Evolutionary conservation across 2,329 filamentous ascomycete genomes (phyloP).

Genomic region (Monilinia vaccinii-corymbosi): DNA sequence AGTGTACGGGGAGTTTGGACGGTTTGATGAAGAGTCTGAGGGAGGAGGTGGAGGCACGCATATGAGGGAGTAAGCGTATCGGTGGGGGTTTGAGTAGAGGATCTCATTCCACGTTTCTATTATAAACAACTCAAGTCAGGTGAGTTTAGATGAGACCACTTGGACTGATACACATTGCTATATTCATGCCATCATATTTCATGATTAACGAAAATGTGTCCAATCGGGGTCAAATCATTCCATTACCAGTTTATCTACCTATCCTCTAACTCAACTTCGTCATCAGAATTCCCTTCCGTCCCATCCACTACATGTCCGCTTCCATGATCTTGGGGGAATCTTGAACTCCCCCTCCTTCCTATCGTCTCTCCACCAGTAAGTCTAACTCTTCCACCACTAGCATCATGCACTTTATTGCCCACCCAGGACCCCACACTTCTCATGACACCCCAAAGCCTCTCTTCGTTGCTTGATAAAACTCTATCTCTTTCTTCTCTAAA

Average conservation of each 20-base stretch:
- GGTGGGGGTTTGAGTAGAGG: no score
- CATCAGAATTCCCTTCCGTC: slow-evolving; percentile 40
- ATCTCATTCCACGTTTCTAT: no score
- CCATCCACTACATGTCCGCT: slow-evolving; percentile 39
- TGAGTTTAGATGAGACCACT: no score
- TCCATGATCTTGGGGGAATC: slow-evolving; percentile 11
- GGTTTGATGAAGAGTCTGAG: slow-evolving; percentile 36
- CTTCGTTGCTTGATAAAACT: slow-evolving; percentile 46
- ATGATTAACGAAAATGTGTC: no score
- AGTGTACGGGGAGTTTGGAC: slow-evolving; percentile 35
- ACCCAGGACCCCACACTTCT: slow-evolving; percentile 48
- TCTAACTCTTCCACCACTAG: slow-evolving; percentile 48
- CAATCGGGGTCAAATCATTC: not conserved
- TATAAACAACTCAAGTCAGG: no score
- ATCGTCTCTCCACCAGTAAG: slow-evolving; percentile 31
- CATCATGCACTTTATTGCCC: slow-evolving; percentile 42
- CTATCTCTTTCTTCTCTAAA: slow-evolving; percentile 43
- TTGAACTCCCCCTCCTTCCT: slow-evolving; percentile 28
- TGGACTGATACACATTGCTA: no score
- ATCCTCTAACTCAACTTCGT: slow-evolving; percentile 36
- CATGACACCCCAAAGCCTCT: slow-evolving; percentile 55
- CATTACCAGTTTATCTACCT: not conserved
- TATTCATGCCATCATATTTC: no score
- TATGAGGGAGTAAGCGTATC: no score
- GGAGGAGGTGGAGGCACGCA: slow-evolving; percentile 48